These are phyloP conservation scores for Kodamaea hsintzibuensis DNA, from an alignment of 805 yeast genomes.

Conservation along the genomic window DNA sequence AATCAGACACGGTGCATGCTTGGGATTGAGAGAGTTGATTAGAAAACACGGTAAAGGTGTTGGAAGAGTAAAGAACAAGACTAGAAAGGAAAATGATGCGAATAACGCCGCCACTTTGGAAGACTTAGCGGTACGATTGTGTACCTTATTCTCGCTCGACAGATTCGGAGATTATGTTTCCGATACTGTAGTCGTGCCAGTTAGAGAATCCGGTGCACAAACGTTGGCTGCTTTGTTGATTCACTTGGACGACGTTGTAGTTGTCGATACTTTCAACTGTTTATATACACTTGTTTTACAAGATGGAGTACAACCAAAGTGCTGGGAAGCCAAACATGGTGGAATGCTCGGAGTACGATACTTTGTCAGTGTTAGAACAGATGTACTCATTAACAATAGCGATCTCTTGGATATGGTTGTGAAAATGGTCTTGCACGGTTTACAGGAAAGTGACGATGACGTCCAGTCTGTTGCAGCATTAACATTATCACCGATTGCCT, in stretches of 20 bases:
- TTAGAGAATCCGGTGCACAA: slow-evolving; percentile 95
- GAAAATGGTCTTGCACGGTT: slow-evolving; percentile 82
- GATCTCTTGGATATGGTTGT: slow-evolving; percentile 70
- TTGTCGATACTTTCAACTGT: slow-evolving; percentile 62
- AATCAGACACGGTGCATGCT: slow-evolving; percentile 90
- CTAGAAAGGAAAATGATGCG: slow-evolving; percentile 59
- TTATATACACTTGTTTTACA: slow-evolving; percentile 74
- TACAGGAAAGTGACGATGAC: slow-evolving; percentile 80
- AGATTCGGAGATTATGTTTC: slow-evolving; percentile 96
- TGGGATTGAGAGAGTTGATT: slow-evolving; percentile 86
- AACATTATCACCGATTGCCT: slow-evolving; percentile 84
- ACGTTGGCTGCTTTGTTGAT: slow-evolving; percentile 83
- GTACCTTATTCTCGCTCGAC: slow-evolving; percentile 88
- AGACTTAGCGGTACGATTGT: slow-evolving; percentile 80
- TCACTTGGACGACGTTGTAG: slow-evolving; percentile 64
- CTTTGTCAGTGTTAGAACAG: slow-evolving; percentile 86
- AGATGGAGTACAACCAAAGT: slow-evolving; percentile 47
- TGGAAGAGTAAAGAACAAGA: slow-evolving; percentile 71
- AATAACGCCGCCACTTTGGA: slow-evolving; percentile 74
- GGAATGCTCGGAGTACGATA: slow-evolving; percentile 93
- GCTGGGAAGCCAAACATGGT: slow-evolving; percentile 99
- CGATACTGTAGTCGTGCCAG: slow-evolving; percentile 98
- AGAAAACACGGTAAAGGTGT: slow-evolving; percentile 82
- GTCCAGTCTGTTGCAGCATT: slow-evolving; percentile 97
- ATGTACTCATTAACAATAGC: slow-evolving; percentile 61